phyloP scores from a whole-genome alignment of 495 filamentous ascomycete species.

The Podospora comata region DNA sequence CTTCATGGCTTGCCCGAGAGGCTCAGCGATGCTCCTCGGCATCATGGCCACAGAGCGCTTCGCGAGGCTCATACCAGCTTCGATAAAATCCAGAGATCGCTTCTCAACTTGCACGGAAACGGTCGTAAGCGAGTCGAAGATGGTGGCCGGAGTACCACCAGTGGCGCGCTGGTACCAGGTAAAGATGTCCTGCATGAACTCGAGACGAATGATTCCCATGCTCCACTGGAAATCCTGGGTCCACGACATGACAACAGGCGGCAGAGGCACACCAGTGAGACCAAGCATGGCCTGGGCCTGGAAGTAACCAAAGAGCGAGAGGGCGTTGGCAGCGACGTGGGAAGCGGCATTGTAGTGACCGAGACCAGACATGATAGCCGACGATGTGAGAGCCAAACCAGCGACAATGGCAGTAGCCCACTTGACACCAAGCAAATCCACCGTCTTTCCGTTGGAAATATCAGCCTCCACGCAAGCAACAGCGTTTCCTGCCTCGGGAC shows the following conservation, averaged over 20 bases:
- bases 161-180: constrained; percentile 98
- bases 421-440: constrained; percentile 82
- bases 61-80: constrained; percentile 39
- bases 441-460: constrained; percentile 91
- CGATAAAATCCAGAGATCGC: constrained; percentile 48
- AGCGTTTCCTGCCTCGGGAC: constrained; percentile 42
- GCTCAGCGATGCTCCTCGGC: constrained; percentile 49
- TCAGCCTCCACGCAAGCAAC: constrained; percentile 88
- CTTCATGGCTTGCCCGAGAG: constrained; percentile 23
- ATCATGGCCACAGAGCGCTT: constrained; percentile 51
- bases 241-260: constrained; percentile 89
- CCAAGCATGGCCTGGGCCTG: constrained; percentile 95
- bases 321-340: constrained; percentile 89
- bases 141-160: constrained; percentile 78
- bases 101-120: constrained; percentile 87
- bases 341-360: constrained; percentile 94
- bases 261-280: constrained; percentile 74
- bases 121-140: constrained; percentile 69
- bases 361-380: constrained; percentile 77
- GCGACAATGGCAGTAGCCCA: constrained; percentile 93
- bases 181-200: constrained; percentile 82
- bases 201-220: constrained; percentile 90
- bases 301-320: constrained; percentile 94
- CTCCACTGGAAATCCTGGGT: constrained; percentile 99
- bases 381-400: constrained; percentile 77